Evolutionary conservation across 2,329 filamentous ascomycete species (phyloP), one percentile per base, ranked within the genome.

Genomic region (Curvularia sp.): DNA sequence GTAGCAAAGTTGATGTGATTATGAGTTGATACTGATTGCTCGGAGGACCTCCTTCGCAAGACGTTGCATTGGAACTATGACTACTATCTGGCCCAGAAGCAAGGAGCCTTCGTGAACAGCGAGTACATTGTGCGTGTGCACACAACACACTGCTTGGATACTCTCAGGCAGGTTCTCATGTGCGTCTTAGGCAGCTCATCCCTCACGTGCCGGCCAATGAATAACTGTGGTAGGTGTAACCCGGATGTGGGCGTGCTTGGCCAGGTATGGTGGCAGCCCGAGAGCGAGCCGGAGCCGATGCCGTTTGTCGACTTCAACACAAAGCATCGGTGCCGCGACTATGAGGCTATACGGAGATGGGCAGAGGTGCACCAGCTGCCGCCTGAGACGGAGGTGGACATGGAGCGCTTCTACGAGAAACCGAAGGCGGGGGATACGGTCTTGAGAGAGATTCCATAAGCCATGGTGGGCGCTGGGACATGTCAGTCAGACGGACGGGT

Each of bases 271-370:
- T 82, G 81, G 32, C 77, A 84, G 52, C 70, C 75, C 23, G 70
- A 73, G 3, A 56, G 53, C 21, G 67, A 78, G 1, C 65, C 77
- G 10, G 80, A 82, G 0, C 80, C 85, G 1, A 74, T 75, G 48
- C 80, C 86, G 0, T 87, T 86, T 61, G 84, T 86, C 2, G 85
- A 89, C 69, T 88, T 88, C 74, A 86, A 86, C 65, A 87, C 86
- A 0, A 77, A 78, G 55, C 87, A 88, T 68, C 78, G 77, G 47
- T 88, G 86, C 71, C 81, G 84, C 32, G 84, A 86, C 67, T 87
- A 83, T 51, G 83, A 86, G 2, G 80, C 77, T 1, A 73, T 87
- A 4, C 73, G 81, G 27, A 61, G 74, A 15, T 89, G 84, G 84
- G 85, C 85, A 1, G 79, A 85, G 57, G 72, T 70, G 28, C 78